Base-by-base conservation (phyloP, 257 asterid species). In the Nyctanthes arbortristis region DNA sequence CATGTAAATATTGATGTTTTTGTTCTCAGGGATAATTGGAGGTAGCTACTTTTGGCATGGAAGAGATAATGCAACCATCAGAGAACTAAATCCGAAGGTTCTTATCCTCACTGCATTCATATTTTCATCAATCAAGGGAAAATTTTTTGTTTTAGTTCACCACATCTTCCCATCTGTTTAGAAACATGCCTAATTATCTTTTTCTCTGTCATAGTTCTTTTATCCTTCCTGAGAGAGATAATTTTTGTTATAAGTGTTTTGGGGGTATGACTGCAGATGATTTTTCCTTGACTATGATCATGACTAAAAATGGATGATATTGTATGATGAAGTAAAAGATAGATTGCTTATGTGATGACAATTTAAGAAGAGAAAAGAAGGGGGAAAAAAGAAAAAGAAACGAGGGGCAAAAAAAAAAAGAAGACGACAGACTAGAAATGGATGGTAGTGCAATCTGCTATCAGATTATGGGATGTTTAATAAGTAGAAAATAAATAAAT, bases 61-160 rank as follows among this genome's bases (percentile, higher is more conserved):
- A 68, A 89, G 99, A 73, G 97, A 91, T 65, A 75, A 67, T 69
- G 67, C 75, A 22, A 89, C 92, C 67, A 72, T 28, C 52, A 95
- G 84, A 32, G 97, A 94, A 80, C 87, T 94, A 73, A 94, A 94
- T 79, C 99, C 97, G 35, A 91, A 94, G 99, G 99, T 94, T 75
- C 63, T 74, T 39, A 56, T 49, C 77, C 57, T 57, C 69, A 52
- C 71, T 25, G 20, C 45, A 33, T 68, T 54, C 37, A 31, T 57
- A 61, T 36, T 34, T 72, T 74, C 57, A 65, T 67, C 61, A 31
- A 47, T 11, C 31, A 59, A 39, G 76, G 67, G 28, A 35, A 54
- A 55, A 63, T 29, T 75, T n/a, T 73, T 14, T 34, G n/a, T 56
- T 59, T 45, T 11, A 8, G 12, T 56, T 27, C 61, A 34, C 59